Conservation (phyloP, 768 basidiomycete species). For the Mycena alexandri region DNA sequence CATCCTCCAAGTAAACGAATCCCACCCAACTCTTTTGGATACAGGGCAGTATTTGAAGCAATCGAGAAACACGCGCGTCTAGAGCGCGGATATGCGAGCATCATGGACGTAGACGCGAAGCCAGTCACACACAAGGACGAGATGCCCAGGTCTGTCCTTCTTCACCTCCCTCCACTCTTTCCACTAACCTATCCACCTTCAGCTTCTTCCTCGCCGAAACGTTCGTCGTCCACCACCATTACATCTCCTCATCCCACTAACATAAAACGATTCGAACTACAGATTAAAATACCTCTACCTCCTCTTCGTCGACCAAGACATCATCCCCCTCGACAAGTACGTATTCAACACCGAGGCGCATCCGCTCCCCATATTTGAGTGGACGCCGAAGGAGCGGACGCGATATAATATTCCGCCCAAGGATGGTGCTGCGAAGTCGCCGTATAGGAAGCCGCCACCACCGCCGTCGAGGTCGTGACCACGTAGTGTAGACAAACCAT, state of each 20-base stretch:
- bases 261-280: conserved; percentile 1
- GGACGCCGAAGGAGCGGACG: conserved; percentile 67
- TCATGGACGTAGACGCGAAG: conserved; percentile 51
- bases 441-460: background rate
- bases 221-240: conserved; percentile 37
- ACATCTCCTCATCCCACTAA: background rate
- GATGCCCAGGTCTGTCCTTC: conserved; percentile 63
- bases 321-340: conserved; percentile 65
- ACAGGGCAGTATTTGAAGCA: conserved; percentile 57
- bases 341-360: conserved; percentile 81
- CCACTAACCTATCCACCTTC: background rate
- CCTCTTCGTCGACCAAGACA: conserved; percentile 73
- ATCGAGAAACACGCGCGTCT: conserved; percentile 63
- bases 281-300: conserved; percentile 81
- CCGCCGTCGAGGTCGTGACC: too few species aligned
- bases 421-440: background rate
- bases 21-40: background rate
- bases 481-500: background rate
- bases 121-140: conserved; percentile 53
- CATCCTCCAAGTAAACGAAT: background rate
- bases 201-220: conserved; percentile 64
- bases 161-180: background rate
- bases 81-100: conserved; percentile 60
- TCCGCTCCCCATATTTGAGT: conserved; percentile 80
- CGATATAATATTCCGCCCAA: conserved; percentile 54